Evolutionary conservation across 2,329 filamentous ascomycete genomes (phyloP), one percentile per base, ranked within the genome.

Genomic region (Taxawa tesnikishii): DNA sequence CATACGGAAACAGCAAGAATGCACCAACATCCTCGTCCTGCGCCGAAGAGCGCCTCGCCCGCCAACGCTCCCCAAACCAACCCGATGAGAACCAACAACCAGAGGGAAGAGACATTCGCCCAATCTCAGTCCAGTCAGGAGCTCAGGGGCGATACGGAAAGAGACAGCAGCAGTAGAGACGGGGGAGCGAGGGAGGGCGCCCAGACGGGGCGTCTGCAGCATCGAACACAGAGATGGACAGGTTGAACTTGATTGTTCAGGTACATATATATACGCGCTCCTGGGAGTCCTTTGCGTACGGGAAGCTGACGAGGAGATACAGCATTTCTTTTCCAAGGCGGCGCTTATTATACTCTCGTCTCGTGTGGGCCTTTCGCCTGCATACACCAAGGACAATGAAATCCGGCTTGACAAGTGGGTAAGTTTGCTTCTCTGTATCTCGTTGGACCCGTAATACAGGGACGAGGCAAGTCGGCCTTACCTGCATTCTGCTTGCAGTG

Each of bases 291-390:
- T n/a, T n/a, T n/a, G n/a, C 4, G n/a, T 13, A 19, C 8, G 6
- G 12, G n/a, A 5, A 19, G 23, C 26, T 26, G 18, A 19, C 16
- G 25, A 11, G 17, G 26, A 31, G 33, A 8, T 33, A 10, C 48
- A 94, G 85, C 94, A 94, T 54, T 90, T 93, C 58, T 83, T 87
- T 54, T 77, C 75, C 44, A 96, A 94, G 63, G 79, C 83, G 21
- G 83, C 85, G 24, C 71, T 90, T 31, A 72, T 90, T 30, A 78
- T 96, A 33, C 63, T 93, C 21, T 81, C 87, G 43, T 81, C 87
- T 7, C 73, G 88, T 44, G 76, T 87, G 40, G 73, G 75, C 33
- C 68, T 92, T 6, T 60, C 77, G 50, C 58, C 70, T 53, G 52
- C 60, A 19, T 70, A 63, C 49, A 68, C 56, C 16, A 69, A 67